Percentiles rank a stretch among this genome's conserved stretches.
phyloP scores from a whole-genome alignment of 371 early-diverging fungal species.

The Aphelidium insulamus region DNA sequence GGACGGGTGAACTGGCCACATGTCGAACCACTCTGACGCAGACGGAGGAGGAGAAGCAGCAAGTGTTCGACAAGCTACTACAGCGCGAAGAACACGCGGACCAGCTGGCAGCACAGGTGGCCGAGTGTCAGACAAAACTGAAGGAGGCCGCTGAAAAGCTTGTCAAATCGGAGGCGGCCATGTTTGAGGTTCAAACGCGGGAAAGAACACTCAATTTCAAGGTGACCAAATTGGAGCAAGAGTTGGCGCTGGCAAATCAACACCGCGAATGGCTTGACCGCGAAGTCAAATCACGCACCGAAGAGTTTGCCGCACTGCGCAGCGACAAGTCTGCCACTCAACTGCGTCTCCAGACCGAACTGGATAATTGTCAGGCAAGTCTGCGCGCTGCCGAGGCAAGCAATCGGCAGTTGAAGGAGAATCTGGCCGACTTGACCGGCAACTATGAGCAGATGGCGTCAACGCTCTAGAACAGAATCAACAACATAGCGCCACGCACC shows the following conservation, averaged over 20 bases:
- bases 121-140: too few species aligned
- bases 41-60: too few species aligned
- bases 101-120: too few species aligned
- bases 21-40: too few species aligned
- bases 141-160: too few species aligned
- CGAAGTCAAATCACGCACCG: conserved; percentile 19
- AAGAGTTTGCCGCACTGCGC: conserved; percentile 13
- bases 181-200: neutral
- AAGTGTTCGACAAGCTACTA: too few species aligned
- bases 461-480: conserved; percentile 3
- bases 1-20: too few species aligned
- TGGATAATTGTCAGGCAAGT: conserved; percentile 16
- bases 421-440: conserved; percentile 10
- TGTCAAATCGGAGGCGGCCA: too few species aligned
- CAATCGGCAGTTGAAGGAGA: conserved; percentile 20
- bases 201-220: conserved; percentile 6
- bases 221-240: conserved; percentile 10
- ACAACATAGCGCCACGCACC: neutral
- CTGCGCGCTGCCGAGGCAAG: conserved; percentile 19
- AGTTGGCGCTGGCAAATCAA: conserved; percentile 14
- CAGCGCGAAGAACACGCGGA: too few species aligned
- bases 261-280: conserved; percentile 24
- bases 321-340: conserved; percentile 10
- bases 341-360: conserved; percentile 10
- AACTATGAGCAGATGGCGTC: conserved; percentile 5